These are phyloP conservation scores for Colletotrichum coccodes DNA, from an alignment of 2,329 filamentous ascomycete genomes.

Conservation along the genomic window DNA sequence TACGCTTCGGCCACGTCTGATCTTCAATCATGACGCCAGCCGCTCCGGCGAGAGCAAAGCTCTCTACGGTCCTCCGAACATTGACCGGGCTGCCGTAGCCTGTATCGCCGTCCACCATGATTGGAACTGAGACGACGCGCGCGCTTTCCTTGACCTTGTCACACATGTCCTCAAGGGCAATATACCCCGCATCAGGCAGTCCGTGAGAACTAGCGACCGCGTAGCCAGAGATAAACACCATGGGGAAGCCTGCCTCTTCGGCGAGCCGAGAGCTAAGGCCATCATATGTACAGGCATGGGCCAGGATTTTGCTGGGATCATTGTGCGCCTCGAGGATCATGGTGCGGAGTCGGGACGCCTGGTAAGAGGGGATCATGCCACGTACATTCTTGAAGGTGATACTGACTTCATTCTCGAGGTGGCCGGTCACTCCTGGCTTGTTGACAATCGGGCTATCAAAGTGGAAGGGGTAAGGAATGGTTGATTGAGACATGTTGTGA, in stretches of 20 bases:
- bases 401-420: slow-evolving; percentile 36
- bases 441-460: no score
- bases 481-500: slow-evolving; percentile 38
- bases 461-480: slow-evolving; percentile 44
- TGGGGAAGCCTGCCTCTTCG: slow-evolving; percentile 56
- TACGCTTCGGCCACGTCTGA: slow-evolving; percentile 60
- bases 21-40: slow-evolving; percentile 56
- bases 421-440: slow-evolving; percentile 40
- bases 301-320: slow-evolving; percentile 54
- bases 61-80: slow-evolving; percentile 54
- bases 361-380: slow-evolving; percentile 47
- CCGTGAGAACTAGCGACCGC: slow-evolving; percentile 51
- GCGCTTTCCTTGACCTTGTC: slow-evolving; percentile 54
- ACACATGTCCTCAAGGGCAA: slow-evolving; percentile 57
- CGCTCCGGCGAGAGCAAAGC: slow-evolving; percentile 48
- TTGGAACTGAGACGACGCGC: slow-evolving; percentile 48
- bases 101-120: slow-evolving; percentile 58
- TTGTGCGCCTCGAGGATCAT: slow-evolving; percentile 51
- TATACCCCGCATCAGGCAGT: slow-evolving; percentile 59
- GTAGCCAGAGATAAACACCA: slow-evolving; percentile 56
- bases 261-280: slow-evolving; percentile 53
- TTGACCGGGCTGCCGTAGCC: slow-evolving; percentile 60
- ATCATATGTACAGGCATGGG: slow-evolving; percentile 54
- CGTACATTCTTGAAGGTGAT: slow-evolving; percentile 42
- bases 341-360: slow-evolving; percentile 37